A percentile compares a stretch with the other conserved stretches of the same genome.
Evolutionary conservation across 2,329 filamentous ascomycete genomes (phyloP).

Genomic region (Epichloe coenophiala): DNA sequence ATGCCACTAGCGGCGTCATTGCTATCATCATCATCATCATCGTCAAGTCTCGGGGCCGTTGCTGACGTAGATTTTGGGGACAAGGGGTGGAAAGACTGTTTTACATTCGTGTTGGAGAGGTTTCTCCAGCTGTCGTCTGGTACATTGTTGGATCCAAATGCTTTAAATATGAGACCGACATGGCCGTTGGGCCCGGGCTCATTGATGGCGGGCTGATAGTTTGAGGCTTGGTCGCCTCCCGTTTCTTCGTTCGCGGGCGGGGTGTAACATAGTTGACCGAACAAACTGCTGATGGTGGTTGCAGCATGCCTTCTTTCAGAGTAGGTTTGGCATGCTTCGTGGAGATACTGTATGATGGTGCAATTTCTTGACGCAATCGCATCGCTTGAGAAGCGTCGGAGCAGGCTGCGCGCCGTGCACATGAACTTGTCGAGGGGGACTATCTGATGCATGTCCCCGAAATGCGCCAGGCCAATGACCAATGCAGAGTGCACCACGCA

Average conservation of each 20-base stretch:
- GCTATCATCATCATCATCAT: background rate
- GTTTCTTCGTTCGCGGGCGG: background rate
- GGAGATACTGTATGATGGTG: conserved; percentile 12
- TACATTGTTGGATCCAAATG: background rate
- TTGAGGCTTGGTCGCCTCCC: background rate
- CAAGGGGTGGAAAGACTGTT: background rate
- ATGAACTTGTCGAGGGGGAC: conserved; percentile 14
- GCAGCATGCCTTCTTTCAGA: conserved; percentile 9
- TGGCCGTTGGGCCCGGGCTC: background rate
- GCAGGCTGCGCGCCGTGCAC: conserved; percentile 9
- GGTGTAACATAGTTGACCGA: conserved; percentile 12
- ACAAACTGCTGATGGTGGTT: conserved; percentile 11
- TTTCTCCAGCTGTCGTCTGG: background rate
- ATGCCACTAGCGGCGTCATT: background rate
- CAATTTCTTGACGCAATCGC: conserved; percentile 11
- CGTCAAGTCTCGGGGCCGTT: background rate
- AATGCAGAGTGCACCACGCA: conserved; percentile 28
- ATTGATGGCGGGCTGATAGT: background rate
- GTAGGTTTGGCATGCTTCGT: conserved; percentile 12
- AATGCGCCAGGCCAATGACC: conserved; percentile 27
- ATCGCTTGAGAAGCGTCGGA: conserved; percentile 12
- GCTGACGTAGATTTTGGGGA: conserved; percentile 1
- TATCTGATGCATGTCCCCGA: conserved; percentile 24
- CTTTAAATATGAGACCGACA: background rate
- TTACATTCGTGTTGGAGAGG: background rate